Base-by-base conservation (phyloP, 768 basidiomycete genomes). In the Ramaria sp. region DNA sequence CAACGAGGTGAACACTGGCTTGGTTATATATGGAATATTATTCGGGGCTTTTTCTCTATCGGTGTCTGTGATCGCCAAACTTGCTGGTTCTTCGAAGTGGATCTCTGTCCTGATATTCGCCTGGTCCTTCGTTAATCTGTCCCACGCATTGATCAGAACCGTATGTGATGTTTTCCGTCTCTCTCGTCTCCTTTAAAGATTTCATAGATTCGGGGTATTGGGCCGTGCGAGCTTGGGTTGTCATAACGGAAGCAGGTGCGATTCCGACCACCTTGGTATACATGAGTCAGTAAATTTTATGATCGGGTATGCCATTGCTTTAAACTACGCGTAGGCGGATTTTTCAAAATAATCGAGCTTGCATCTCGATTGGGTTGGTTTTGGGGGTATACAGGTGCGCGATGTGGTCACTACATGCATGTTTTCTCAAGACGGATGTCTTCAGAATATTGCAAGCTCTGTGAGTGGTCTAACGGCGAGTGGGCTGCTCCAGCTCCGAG, bases 381-480 rank as follows among this genome's bases (percentile, higher is more conserved):
- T 42, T 54, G 53, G 53, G n/a, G 53, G 53, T 17, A 27, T 54
- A 11, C 53, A 54, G 38, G 53, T 43, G 27, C 17, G 53, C 22
- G 38, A 54, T 11, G n/a, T 17, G 10, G 39, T 7, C 39, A 41
- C n/a, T 2, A 13, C 3, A 41, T n/a, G n/a, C n/a, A 41, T n/a
- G 39, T 41, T 1, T 19, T 24, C 48, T 12, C 9, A 27, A 27
- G 27, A 27, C 27, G 2, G 27, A 27, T 2, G 27, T 27, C 27
- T 27, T 2, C 27, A 66, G 61, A 59, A 64, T 11, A 66, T 73
- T 22, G 72, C 72, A 1, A 71, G 70, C 61, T 72, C 73, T 11
- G 67, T 70, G 11, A 73, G 72, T 59, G 73, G 72, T 15, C 64
- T 74, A 4, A 72, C 73, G 71, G 71, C 73, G 0, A 72, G 71